phyloP scores from a whole-genome alignment of 129 eudicot species.

The Deinandra increscens region DNA sequence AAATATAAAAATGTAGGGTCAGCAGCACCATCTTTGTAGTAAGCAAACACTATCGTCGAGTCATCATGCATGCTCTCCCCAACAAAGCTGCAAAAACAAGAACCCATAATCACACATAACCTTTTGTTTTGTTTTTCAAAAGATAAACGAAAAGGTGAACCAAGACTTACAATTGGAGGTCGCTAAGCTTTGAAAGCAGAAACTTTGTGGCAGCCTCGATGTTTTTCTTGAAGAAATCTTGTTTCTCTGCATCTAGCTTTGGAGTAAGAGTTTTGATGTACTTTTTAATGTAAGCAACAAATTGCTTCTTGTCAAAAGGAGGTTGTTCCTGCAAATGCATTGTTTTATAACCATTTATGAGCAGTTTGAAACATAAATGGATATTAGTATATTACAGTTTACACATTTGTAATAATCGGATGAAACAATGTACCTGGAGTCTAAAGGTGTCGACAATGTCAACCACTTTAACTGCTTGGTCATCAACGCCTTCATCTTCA shows the following conservation, averaged over 20 bases:
- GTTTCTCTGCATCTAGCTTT: conserved; percentile 52
- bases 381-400: too few species aligned
- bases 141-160: not conserved
- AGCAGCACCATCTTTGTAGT: conserved; percentile 60
- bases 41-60: conserved; percentile 52
- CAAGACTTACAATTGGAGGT: conserved; percentile 68
- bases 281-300: conserved; percentile 63
- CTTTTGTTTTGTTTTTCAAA: not conserved
- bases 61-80: conserved; percentile 78
- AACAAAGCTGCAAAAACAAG: conserved; percentile 44
- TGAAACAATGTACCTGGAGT: conserved; percentile 48
- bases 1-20: conserved; percentile 65
- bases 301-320: conserved; percentile 68
- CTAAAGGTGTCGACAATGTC: conserved; percentile 81
- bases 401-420: too few species aligned
- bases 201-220: conserved; percentile 63
- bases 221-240: conserved; percentile 53
- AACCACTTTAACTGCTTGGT: conserved; percentile 68
- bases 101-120: not conserved
- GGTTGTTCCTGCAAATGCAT: conserved; percentile 60
- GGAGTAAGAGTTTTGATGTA: conserved; percentile 57
- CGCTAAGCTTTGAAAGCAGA: conserved; percentile 58
- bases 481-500: conserved; percentile 61
- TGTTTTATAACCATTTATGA: not conserved
- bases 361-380: not conserved